Evolutionary conservation across 495 filamentous ascomycete species (phyloP).

Genomic region (Penicillium goetzii): DNA sequence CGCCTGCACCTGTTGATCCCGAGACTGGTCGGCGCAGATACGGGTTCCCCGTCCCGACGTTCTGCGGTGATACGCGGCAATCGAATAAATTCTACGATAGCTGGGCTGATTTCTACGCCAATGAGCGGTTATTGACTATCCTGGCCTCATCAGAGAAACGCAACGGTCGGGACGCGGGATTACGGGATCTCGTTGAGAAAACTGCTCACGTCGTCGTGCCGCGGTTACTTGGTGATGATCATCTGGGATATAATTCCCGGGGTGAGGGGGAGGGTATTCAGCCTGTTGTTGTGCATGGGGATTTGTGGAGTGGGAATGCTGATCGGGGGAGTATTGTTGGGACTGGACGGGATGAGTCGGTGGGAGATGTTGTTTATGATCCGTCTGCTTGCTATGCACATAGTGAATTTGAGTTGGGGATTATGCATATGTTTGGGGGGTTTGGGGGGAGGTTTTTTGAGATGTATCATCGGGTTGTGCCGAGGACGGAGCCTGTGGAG

Average conservation of each 20-base stretch:
- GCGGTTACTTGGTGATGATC: conserved; percentile 65
- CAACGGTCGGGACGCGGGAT: conserved; percentile 65
- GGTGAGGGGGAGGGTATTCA: conserved; percentile 53
- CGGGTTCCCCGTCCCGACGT: conserved; percentile 82
- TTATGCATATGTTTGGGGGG: conserved; percentile 96
- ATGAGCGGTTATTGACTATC: conserved; percentile 71
- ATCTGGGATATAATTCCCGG: conserved; percentile 58
- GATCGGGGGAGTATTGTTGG: conserved; percentile 66
- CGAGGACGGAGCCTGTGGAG: conserved; percentile 77
- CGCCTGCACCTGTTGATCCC: conserved; percentile 63
- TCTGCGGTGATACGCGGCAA: conserved; percentile 83
- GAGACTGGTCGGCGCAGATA: conserved; percentile 63
- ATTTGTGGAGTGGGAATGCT: conserved; percentile 89
- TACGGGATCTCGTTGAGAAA: conserved; percentile 64
- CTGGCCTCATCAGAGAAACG: conserved; percentile 56
- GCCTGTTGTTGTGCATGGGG: conserved; percentile 86
- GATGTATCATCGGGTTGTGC: conserved; percentile 74
- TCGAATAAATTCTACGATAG: conserved; percentile 67
- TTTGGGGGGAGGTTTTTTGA: conserved; percentile 73
- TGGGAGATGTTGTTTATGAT: conserved; percentile 84
- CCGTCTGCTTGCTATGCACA: conserved; percentile 81
- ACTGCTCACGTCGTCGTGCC: conserved; percentile 69
- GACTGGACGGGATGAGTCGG: conserved; percentile 50
- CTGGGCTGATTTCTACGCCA: conserved; percentile 85
- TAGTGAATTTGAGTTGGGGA: conserved; percentile 86